phyloP scores from a whole-genome alignment of 306 rosid genomes.

The Castanea sativa region DNA sequence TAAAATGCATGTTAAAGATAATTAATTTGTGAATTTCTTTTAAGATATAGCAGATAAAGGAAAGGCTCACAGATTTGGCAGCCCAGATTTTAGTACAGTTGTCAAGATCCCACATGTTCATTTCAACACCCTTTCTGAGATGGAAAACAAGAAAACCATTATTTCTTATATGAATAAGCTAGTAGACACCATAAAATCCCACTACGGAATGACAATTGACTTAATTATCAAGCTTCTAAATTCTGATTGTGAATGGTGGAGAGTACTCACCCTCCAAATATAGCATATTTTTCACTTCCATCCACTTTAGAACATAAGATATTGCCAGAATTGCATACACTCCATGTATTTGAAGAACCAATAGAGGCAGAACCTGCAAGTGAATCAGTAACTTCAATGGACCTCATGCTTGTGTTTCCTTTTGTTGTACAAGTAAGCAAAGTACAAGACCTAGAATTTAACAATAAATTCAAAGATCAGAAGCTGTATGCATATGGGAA shows the following conservation, averaged over 20 bases:
- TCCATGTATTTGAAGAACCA: slow-evolving; percentile 59
- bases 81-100: slow-evolving; percentile 66
- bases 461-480: slow-evolving; percentile 11
- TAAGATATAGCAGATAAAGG: background rate
- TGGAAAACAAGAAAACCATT: slow-evolving; percentile 11
- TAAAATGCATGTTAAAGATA: slow-evolving; percentile 4
- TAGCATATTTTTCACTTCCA: slow-evolving; percentile 59
- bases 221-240: slow-evolving; percentile 10
- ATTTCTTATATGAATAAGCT: slow-evolving; percentile 11
- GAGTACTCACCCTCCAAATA: slow-evolving; percentile 87
- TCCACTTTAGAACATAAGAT: slow-evolving; percentile 74
- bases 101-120: slow-evolving; percentile 81
- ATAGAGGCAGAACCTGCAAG: slow-evolving; percentile 24
- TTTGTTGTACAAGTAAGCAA: slow-evolving; percentile 75
- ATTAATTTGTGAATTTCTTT: background rate
- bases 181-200: background rate
- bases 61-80: slow-evolving; percentile 77
- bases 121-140: slow-evolving; percentile 79
- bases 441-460: slow-evolving; percentile 55
- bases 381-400: slow-evolving; percentile 47
- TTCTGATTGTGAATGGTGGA: background rate
- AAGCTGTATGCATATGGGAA: slow-evolving; percentile 11
- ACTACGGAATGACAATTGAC: slow-evolving; percentile 1
- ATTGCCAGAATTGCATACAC: slow-evolving; percentile 57
- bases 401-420: slow-evolving; percentile 66